These are phyloP conservation scores for Cubamyces lactineus DNA, from an alignment of 768 basidiomycete species.

Conservation along the genomic window DNA sequence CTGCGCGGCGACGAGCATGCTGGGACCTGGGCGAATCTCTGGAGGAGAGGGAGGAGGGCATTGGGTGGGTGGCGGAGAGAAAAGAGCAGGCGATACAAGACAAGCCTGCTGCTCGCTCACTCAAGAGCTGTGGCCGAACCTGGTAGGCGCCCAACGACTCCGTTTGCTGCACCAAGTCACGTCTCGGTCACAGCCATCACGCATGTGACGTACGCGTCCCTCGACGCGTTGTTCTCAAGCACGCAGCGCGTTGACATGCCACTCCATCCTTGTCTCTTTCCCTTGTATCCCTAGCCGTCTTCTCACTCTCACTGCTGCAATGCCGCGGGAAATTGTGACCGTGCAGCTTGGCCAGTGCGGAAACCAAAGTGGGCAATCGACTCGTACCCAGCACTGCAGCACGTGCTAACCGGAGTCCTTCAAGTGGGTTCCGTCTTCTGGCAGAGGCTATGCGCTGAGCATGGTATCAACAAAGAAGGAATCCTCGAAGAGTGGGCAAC, in stretches of 20 bases:
- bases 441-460: slow-evolving; percentile 97
- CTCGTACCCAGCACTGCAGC: slow-evolving; percentile 22
- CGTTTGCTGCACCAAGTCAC: slow-evolving; percentile 19
- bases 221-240: slow-evolving; percentile 17
- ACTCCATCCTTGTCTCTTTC: background rate
- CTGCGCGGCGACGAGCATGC: slow-evolving; percentile 18
- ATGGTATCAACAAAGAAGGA: slow-evolving; percentile 95
- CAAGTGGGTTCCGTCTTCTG: slow-evolving; percentile 97
- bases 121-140: slow-evolving; percentile 19
- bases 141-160: slow-evolving; percentile 3
- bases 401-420: slow-evolving; percentile 23
- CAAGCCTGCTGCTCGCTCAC: slow-evolving; percentile 16
- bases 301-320: slow-evolving; percentile 30
- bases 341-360: slow-evolving; percentile 90
- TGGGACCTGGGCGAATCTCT: slow-evolving; percentile 20
- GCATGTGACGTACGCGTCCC: slow-evolving; percentile 20
- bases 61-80: slow-evolving; percentile 19
- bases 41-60: slow-evolving; percentile 18
- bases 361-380: slow-evolving; percentile 72
- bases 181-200: slow-evolving; percentile 18
- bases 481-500: slow-evolving; percentile 97
- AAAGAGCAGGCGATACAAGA: slow-evolving; percentile 11
- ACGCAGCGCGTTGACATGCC: background rate
- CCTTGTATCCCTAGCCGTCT: slow-evolving; percentile 11
- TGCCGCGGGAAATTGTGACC: slow-evolving; percentile 86